Base-by-base conservation (phyloP, 2,329 filamentous ascomycete species). In the Talaromyces marneffei region DNA sequence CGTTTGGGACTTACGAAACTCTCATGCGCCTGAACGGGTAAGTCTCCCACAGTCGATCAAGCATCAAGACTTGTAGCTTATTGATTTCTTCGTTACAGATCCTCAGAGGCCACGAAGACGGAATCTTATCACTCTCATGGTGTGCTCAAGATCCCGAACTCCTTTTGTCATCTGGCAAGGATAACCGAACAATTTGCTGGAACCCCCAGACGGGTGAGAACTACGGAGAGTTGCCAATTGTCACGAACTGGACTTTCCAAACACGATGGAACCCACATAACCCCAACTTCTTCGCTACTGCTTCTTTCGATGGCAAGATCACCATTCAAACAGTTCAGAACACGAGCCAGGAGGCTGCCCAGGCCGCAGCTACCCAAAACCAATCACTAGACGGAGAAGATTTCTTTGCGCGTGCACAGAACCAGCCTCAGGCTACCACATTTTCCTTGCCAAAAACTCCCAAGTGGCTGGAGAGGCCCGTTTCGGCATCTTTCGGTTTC, bases 201-300 rank as follows among this genome's bases (percentile, higher is more conserved):
- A 97, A 97, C 75, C 91, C 94, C 1, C 90, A 94, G 70, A 96
- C 89, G 2, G 93, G 93, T 58, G 86, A 94, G 72, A 82, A 85
- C 12, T 89, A 92, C 65, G 94, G 95, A 66, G 93, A 97, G 76
- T 93, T 97, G 71, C 92, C 93, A 4, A 91, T 97, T 69, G 92
- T 96, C 59, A 97, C 93, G n/a, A 99, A 97, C 76, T 99, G 94
- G 93, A 96, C 92, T 5, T 99, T 99, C 80, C 87, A 93, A 72
- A 96, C 94, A 4, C 85, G 88, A 64, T 97, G 95, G 83, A 92
- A 96, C 74, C 94, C 94, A 31, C 87, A 90, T 67, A 96, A 99
- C 75, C 93, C 94, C 10, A 90, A 87, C 71, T 82, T 99, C 62
- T 91, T 93, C 55, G 95, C 95, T 18, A 97, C 94, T 18, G 94